Base-by-base conservation (phyloP, 1,284 basidiomycete genomes). In the Sanghuangporus sanghuang region DNA sequence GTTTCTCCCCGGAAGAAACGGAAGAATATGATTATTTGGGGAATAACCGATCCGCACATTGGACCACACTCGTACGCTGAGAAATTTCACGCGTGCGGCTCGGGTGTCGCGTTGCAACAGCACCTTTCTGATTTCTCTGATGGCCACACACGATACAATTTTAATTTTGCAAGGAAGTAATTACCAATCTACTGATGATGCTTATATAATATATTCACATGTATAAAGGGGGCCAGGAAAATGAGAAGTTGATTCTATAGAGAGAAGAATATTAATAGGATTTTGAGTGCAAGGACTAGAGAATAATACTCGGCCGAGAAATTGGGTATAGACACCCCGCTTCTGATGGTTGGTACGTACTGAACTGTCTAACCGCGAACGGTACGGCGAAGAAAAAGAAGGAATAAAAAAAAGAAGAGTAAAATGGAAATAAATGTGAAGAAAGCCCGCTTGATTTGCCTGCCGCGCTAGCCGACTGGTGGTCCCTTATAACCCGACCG, bases 361-460 rank as follows among this genome's bases (percentile, higher is more conserved):
- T 9, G 52, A 53, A 8, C n/a, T 14, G 18, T n/a, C 32, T 38
- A 32, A 32, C 16, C 36, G 32, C 57, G 56, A 42, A 27, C 38
- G 18, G 39, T n/a, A 57, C 56, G 56, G 44, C n/a, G 21, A 52
- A 23, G 49, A 27, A 39, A 54, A 44, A 42, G 14, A 40, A 16
- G 18, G 16, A 35, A 44, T 18, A 18, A 52, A 38, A 53, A 61
- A 50, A 50, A 21, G 49, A 53, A 61, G 52, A 48, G 32, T 40
- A 39, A 57, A 44, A 56, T 39, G 54, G 54, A 56, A 49, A 49
- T 32, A 49, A 53, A 53, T 40, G 35, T 23, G 59, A 61, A 40
- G 50, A 38, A 61, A 59, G 32, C 8, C 35, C 36, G 44, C 44
- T 39, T 46, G 44, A 49, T 32, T 38, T 61, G 48, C 50, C 23